These are phyloP conservation scores for Cubamyces sp. DNA, from an alignment of 768 basidiomycete species.

Conservation along the genomic window DNA sequence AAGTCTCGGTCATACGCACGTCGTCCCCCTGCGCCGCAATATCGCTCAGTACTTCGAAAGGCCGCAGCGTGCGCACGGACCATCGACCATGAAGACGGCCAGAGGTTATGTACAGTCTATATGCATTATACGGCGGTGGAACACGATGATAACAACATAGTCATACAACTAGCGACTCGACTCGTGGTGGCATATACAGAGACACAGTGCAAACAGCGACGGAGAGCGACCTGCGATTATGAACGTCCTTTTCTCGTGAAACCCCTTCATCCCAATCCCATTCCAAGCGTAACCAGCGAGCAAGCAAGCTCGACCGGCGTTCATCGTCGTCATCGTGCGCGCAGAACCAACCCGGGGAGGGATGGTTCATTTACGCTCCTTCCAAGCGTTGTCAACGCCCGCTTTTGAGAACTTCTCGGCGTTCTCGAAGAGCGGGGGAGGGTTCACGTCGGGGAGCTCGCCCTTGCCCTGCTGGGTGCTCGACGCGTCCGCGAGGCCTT, in stretches of 20 bases:
- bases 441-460: slow-evolving; percentile 49
- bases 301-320: too few relatives aligned
- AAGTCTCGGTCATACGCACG: background rate
- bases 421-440: slow-evolving; percentile 46
- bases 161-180: slow-evolving; percentile 18
- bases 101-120: slow-evolving; percentile 26
- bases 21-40: too few relatives aligned
- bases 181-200: slow-evolving; percentile 10
- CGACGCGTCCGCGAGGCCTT: slow-evolving; percentile 46
- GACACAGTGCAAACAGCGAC: slow-evolving; percentile 15
- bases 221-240: slow-evolving; percentile 24
- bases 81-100: background rate
- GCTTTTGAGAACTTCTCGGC: slow-evolving; percentile 51
- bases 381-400: slow-evolving; percentile 53
- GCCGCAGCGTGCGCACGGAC: background rate
- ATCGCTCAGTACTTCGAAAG: too few relatives aligned
- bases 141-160: slow-evolving; percentile 12
- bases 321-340: too few relatives aligned
- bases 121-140: slow-evolving; percentile 15
- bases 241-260: slow-evolving; percentile 17
- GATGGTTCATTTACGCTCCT: slow-evolving; percentile 44
- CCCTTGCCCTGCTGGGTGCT: slow-evolving; percentile 43
- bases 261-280: background rate
- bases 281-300: background rate
- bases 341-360: background rate